Evolutionary conservation across 2,329 filamentous ascomycete species (phyloP).

Genomic region (Aspergillus persii): DNA sequence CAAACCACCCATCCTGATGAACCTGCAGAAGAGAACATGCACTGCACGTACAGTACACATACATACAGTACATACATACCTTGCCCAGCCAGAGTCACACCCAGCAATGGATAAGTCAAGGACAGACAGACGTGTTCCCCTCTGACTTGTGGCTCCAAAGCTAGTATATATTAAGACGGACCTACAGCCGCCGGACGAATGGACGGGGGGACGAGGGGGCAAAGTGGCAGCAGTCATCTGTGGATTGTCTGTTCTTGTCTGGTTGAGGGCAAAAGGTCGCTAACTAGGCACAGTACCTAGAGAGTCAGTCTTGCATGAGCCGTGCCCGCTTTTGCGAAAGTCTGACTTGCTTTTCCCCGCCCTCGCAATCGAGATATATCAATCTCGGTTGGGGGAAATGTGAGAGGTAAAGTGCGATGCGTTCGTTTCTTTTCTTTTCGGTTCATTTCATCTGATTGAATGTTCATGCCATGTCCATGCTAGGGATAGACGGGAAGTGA

Average conservation of each 20-base stretch:
- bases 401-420: background rate
- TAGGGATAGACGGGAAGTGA: background rate
- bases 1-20: background rate
- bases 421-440: background rate
- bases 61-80: background rate
- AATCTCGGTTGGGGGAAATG: background rate
- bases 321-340: too few species aligned
- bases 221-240: too few species aligned
- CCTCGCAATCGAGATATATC: background rate
- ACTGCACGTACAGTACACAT: too few species aligned
- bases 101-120: background rate
- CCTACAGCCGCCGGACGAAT: background rate
- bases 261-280: too few species aligned
- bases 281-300: too few species aligned
- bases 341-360: background rate
- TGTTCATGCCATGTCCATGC: too few species aligned
- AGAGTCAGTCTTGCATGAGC: too few species aligned
- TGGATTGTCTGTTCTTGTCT: too few species aligned
- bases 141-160: slow-evolving; percentile 4
- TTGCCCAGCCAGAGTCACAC: background rate
- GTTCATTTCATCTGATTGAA: background rate
- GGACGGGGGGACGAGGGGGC: background rate
- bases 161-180: slow-evolving; percentile 1
- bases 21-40: background rate
- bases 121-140: slow-evolving; percentile 11